These are phyloP conservation scores for Ogataea zsoltii DNA, from an alignment of 805 yeast species.

Conservation along the genomic window DNA sequence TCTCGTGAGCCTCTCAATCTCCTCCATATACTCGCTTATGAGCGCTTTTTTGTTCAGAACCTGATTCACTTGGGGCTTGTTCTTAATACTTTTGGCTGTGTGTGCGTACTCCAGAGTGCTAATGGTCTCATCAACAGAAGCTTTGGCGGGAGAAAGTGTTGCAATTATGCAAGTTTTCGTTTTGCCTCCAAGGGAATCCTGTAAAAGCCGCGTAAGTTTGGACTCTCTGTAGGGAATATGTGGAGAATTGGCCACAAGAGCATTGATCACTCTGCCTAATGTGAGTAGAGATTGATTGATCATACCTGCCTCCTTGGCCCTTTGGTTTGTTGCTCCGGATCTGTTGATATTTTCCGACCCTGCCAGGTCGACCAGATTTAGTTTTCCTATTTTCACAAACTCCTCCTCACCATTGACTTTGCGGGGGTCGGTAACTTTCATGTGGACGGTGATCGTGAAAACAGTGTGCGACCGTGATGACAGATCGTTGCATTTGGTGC, in stretches of 20 bases:
- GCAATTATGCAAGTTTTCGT: conserved; percentile 88
- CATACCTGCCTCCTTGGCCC: conserved; percentile 89
- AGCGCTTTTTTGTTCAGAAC: conserved; percentile 58
- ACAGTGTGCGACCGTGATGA: conserved; percentile 83
- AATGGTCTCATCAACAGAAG: conserved; percentile 76
- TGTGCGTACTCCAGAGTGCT: conserved; percentile 87
- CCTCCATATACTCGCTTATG: conserved; percentile 52
- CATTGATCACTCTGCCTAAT: conserved; percentile 81
- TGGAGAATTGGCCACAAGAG: conserved; percentile 55
- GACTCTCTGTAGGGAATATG: conserved; percentile 89
- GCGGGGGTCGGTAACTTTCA: conserved; percentile 48
- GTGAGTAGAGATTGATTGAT: conserved; percentile 83
- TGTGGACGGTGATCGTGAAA: conserved; percentile 64
- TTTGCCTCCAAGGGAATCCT: conserved; percentile 84
- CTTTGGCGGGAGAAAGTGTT: conserved; percentile 79
- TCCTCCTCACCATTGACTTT: conserved; percentile 45
- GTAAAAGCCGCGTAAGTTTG: conserved; percentile 73
- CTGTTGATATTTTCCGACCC: conserved; percentile 85
- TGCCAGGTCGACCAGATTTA: conserved; percentile 85
- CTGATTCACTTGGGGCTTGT: conserved; percentile 67
- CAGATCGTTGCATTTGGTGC: conserved; percentile 73
- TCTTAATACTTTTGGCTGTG: conserved; percentile 78
- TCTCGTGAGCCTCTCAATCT: conserved; percentile 55
- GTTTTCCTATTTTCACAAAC: conserved; percentile 57
- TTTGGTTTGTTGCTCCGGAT: conserved; percentile 80